Evolutionary conservation across 768 basidiomycete species (phyloP), one percentile per base, ranked within the genome.

Genomic region (Pleurotus ostreatus): DNA sequence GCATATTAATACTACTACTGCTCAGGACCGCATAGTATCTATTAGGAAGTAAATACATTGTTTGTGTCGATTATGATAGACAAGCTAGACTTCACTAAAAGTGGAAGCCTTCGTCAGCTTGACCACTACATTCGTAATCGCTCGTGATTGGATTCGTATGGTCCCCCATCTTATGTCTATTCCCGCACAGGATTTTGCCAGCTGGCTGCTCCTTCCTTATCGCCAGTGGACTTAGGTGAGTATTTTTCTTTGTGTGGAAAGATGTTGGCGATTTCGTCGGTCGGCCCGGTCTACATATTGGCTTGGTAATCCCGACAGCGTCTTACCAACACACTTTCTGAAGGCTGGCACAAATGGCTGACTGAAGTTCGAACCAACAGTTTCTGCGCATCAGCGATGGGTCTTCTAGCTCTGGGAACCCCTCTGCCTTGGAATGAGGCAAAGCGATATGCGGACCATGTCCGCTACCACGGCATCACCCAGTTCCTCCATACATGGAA

Each of bases 401-500:
- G 97, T 55, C 82, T 99, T 49, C 72, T 99, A 57, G 89, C 85
- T 57, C 86, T 96, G 51, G 97, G 97, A 53, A 98, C 94, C 2
- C 94, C 97, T 20, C 81, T 98, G 58, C 70, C 82, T 26, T 99
- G 97, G 97, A 83, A 88, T 52, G 89, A 97, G 63, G 88, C 92
- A 49, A 92, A 89, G 70, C 80, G 85, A 56, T 81, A 92, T 63
- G 89, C 92, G 13, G 85, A 94, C 66, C 93, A 98, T 73, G 92
- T 98, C 61, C 80, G 94, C 61, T 73, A 77, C 51, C 95, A 98
- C 69, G 97, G 97, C 46, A 93, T 98, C 65, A 86, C 89, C 5
- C 97, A 99, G 71, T 96, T 99, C 70, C 72, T 99, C 55, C 82
- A 95, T 63, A 92, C 85, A 49, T 99, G 94, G 94, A 85, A 94